A percentile compares a stretch with the other conserved stretches of the same genome.
These are phyloP conservation scores for Maudiozyma saulgeensis DNA, from an alignment of 805 yeast genomes.

Conservation along the genomic window DNA sequence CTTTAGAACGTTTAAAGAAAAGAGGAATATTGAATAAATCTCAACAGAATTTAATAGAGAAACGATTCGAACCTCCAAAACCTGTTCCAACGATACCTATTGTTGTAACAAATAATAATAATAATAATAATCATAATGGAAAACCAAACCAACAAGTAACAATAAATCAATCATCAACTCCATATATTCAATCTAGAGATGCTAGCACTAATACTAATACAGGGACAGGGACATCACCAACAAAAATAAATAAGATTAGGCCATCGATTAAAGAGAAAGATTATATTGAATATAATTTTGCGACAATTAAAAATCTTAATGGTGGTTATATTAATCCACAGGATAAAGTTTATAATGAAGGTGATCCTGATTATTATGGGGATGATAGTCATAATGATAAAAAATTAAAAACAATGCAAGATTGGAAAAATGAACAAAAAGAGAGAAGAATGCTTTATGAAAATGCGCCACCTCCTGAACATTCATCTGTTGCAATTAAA, in stretches of 20 bases:
- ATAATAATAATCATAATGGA: not conserved
- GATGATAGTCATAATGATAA: constrained; percentile 9
- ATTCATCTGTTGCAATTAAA: constrained; percentile 62
- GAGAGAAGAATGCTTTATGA: constrained; percentile 43
- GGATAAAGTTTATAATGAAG: constrained; percentile 9
- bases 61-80: constrained; percentile 5
- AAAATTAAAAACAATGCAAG: constrained; percentile 37
- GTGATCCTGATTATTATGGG: constrained; percentile 9
- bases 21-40: constrained; percentile 30
- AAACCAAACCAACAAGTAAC: not conserved
- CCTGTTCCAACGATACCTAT: not conserved
- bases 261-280: constrained; percentile 51
- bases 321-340: constrained; percentile 65
- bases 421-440: constrained; percentile 49
- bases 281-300: constrained; percentile 76
- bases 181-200: not conserved
- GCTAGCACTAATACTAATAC: not conserved
- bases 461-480: constrained; percentile 64
- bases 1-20: constrained; percentile 47
- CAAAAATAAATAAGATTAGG: constrained; percentile 16
- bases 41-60: constrained; percentile 16
- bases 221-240: constrained; percentile 4
- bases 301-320: constrained; percentile 78
- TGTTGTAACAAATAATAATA: not conserved
- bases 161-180: not conserved